phyloP scores from a whole-genome alignment of 2,329 filamentous ascomycete genomes.

The Trichoderma arundinaceum region DNA sequence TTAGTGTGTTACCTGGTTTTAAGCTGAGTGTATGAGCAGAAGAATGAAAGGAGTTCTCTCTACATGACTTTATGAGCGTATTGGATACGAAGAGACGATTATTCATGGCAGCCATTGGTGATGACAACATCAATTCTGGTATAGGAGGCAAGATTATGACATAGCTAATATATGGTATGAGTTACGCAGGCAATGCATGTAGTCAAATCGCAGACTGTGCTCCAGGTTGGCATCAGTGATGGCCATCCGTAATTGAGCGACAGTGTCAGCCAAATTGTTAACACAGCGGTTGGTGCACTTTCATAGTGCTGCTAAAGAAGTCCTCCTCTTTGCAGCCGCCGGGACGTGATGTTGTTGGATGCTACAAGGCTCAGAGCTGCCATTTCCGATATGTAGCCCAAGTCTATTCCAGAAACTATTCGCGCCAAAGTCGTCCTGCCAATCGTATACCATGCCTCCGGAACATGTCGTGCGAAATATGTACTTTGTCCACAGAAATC shows the following conservation, averaged over 20 bases:
- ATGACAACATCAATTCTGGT: not conserved
- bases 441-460: too few species aligned
- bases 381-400: too few species aligned
- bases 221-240: not conserved
- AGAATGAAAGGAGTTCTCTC: too few species aligned
- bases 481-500: too few species aligned
- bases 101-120: not conserved
- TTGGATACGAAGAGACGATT: not conserved
- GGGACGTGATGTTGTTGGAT: too few species aligned
- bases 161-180: not conserved
- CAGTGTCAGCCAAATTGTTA: not conserved
- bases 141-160: not conserved
- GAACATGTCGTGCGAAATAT: too few species aligned
- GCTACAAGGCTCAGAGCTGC: too few species aligned
- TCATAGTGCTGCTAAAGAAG: not conserved
- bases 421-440: too few species aligned
- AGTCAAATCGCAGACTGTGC: not conserved
- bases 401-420: too few species aligned
- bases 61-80: too few species aligned
- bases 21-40: too few species aligned
- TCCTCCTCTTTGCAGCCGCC: not conserved
- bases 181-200: not conserved
- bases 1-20: not conserved
- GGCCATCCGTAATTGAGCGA: too few species aligned
- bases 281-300: not conserved